Evolutionary conservation across 148 eudicot genomes (phyloP), one percentile per base, ranked within the genome.

Genomic region (Persicaria maculosa): DNA sequence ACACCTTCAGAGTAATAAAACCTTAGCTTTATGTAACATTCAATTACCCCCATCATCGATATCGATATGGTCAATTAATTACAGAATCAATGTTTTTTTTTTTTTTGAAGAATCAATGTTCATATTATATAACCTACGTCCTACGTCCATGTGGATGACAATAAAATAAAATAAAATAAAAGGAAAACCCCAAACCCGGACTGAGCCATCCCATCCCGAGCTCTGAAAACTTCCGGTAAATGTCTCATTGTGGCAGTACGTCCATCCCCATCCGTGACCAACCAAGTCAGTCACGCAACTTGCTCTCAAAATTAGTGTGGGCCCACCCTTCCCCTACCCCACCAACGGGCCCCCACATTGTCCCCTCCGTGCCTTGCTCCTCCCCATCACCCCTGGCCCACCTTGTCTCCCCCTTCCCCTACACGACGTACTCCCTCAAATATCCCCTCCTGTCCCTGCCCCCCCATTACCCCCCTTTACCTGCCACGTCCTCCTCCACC

Each of bases 211-310:
- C 11, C 46, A 65, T 40, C 43, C 70, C 43, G 19, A 45, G 70
- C n/a, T 19, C 70, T 65, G 46, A 31, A 2, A 22, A 57, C 7
- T 57, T 57, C 62, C 0, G 8, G 45, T 64, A 9, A 31, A 0
- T 36, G 69, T 64, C 44, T 31, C 45, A 31, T 36, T 22, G 25
- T 61, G 67, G 44, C 67, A 54, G 17, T 54, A 15, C 6, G 58
- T n/a, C 19, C 15, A 59, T 84, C 87, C 70, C 80, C 78, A 58
- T 83, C 87, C 40, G 15, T 43, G 78, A 83, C 81, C 79, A 80
- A 65, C 79, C 50, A 48, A 71, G 53, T 48, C 73, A 71, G 53
- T 45, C 73, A 71, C 50, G 73, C 4, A 46, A 46, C 40, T 9
- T 0, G 20, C 48, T 6, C 31, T 5, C 57, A 9, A 52, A 16